Evolutionary conservation across 148 eudicot genomes (phyloP).

Genomic region (Fallopia convolvulus): DNA sequence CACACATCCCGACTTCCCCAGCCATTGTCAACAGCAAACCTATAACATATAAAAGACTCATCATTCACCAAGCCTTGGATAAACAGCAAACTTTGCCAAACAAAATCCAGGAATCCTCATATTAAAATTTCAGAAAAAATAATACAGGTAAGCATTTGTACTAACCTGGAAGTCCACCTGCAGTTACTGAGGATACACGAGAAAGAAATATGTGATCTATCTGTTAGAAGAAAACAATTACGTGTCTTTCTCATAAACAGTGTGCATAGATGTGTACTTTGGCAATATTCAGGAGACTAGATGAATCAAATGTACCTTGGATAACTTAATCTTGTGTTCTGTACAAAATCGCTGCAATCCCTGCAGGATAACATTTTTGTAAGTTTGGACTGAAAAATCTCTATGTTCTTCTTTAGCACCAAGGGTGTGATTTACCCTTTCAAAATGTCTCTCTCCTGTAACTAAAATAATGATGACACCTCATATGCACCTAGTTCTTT

Average conservation of each 20-base stretch:
- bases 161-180: constrained; percentile 92
- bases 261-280: neutral
- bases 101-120: neutral
- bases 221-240: constrained; percentile 29
- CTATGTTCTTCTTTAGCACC: neutral
- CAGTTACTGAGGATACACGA: constrained; percentile 93
- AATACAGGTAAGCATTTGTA: neutral
- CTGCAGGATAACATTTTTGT: constrained; percentile 22
- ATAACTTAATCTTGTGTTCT: constrained; percentile 84
- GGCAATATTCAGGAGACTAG: neutral
- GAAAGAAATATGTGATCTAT: constrained; percentile 96
- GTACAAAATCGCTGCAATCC: constrained; percentile 92
- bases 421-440: neutral
- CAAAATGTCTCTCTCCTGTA: neutral
- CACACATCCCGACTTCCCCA: constrained; percentile 76
- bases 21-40: constrained; percentile 91
- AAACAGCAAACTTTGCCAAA: neutral
- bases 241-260: neutral
- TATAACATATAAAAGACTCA: constrained; percentile 23
- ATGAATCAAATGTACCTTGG: constrained; percentile 48
- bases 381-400: neutral
- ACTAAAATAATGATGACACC: neutral
- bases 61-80: neutral
- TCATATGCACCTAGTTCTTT: neutral
- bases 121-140: neutral